Evolutionary conservation across 768 basidiomycete genomes (phyloP).

Genomic region (Termitomyces sp.): DNA sequence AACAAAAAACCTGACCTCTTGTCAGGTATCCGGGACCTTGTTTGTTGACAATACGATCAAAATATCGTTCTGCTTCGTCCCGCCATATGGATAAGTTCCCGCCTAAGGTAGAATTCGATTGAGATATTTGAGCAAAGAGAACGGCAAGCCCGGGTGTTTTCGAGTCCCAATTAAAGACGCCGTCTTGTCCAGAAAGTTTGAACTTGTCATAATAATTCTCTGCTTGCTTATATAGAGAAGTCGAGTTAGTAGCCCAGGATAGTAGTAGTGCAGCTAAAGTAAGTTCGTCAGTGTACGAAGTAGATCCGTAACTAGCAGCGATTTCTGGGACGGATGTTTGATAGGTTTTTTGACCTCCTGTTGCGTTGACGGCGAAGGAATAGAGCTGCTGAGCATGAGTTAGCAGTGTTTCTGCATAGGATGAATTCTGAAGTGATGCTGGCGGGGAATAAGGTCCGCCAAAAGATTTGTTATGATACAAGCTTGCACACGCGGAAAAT

Average conservation of each 20-base stretch:
- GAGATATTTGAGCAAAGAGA: slow-evolving; percentile 68
- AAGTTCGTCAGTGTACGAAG: slow-evolving; percentile 68
- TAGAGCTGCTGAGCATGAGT: slow-evolving; percentile 74
- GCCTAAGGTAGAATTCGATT: slow-evolving; percentile 45
- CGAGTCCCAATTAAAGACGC: slow-evolving; percentile 87
- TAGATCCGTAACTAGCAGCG: slow-evolving; percentile 62
- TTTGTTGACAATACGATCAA: slow-evolving; percentile 64
- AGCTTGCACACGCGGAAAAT: slow-evolving; percentile 78
- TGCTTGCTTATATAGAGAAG: slow-evolving; percentile 56
- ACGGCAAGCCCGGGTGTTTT: slow-evolving; percentile 74
- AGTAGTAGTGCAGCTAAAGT: slow-evolving; percentile 73
- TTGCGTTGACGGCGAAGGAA: slow-evolving; percentile 65
- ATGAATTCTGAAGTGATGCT: slow-evolving; percentile 63
- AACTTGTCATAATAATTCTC: slow-evolving; percentile 54
- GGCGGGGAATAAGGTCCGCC: slow-evolving; percentile 45
- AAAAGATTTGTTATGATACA: slow-evolving; percentile 64
- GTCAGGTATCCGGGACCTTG: slow-evolving; percentile 54
- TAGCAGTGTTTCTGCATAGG: slow-evolving; percentile 67
- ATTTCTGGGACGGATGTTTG: slow-evolving; percentile 66
- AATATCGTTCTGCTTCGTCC: slow-evolving; percentile 62
- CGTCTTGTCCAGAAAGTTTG: slow-evolving; percentile 42
- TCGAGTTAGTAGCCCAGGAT: slow-evolving; percentile 61
- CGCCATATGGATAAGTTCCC: slow-evolving; percentile 67
- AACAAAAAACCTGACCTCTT: slow-evolving; percentile 39
- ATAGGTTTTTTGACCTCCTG: slow-evolving; percentile 55